phyloP scores from a whole-genome alignment of 2,329 filamentous ascomycete genomes.

The Aspergillus versicolor region DNA sequence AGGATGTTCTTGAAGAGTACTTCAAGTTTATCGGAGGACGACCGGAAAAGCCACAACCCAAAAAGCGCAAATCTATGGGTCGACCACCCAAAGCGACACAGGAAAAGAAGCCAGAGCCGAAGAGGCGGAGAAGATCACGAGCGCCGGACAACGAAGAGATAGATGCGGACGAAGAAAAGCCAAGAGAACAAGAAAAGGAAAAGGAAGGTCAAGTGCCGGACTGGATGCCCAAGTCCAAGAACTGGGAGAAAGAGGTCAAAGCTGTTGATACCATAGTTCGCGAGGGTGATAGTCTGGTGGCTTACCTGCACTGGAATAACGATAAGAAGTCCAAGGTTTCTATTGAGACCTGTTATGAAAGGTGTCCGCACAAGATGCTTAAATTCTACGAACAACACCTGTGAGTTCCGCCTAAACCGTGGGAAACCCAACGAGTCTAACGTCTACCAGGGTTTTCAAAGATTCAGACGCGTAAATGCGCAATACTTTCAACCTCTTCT shows the following conservation, averaged over 20 bases:
- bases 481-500: too few species aligned
- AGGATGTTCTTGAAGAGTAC: slow-evolving; percentile 42
- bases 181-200: slow-evolving; percentile 15
- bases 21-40: slow-evolving; percentile 43
- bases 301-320: slow-evolving; percentile 46
- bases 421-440: slow-evolving; percentile 17
- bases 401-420: slow-evolving; percentile 30
- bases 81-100: slow-evolving; percentile 26
- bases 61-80: slow-evolving; percentile 38
- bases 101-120: slow-evolving; percentile 21
- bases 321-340: slow-evolving; percentile 44
- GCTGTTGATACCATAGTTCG: slow-evolving; percentile 45
- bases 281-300: slow-evolving; percentile 37
- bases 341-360: slow-evolving; percentile 42
- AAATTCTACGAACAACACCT: slow-evolving; percentile 51
- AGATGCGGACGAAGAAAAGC: slow-evolving; percentile 15
- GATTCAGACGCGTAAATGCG: slow-evolving; percentile 27
- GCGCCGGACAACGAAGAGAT: slow-evolving; percentile 20
- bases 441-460: slow-evolving; percentile 34
- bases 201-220: slow-evolving; percentile 13
- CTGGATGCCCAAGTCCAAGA: slow-evolving; percentile 42
- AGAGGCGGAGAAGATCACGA: slow-evolving; percentile 30
- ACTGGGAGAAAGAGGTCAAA: slow-evolving; percentile 46
- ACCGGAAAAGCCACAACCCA: slow-evolving; percentile 30
- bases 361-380: slow-evolving; percentile 48